Evolutionary conservation across 2,329 filamentous ascomycete genomes (phyloP).

Genomic region (Karstenula rhodostoma): DNA sequence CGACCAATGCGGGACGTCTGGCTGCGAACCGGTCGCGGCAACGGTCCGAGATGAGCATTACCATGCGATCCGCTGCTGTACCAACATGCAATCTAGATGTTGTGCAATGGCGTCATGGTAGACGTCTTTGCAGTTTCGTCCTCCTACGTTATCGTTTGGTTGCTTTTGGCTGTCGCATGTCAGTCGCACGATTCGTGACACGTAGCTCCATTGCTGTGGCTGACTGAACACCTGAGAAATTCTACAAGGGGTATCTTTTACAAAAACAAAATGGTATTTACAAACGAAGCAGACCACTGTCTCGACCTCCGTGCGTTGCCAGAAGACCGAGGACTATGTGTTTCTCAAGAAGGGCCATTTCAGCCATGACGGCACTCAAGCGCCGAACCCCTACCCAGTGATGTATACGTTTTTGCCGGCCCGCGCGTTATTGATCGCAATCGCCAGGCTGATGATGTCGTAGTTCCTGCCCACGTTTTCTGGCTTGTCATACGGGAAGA

Average conservation of each 20-base stretch:
- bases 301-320: not conserved
- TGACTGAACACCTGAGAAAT: not conserved
- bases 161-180: not conserved
- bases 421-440: slow-evolving; percentile 48
- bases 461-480: slow-evolving; percentile 30
- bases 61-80: not conserved
- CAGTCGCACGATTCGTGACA: not conserved
- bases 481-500: slow-evolving; percentile 41
- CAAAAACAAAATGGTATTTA: not conserved
- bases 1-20: not conserved
- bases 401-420: slow-evolving; percentile 41
- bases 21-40: not conserved
- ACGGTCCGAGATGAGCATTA: not conserved
- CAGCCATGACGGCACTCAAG: not conserved
- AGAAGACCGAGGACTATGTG: not conserved
- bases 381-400: slow-evolving; percentile 20
- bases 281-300: not conserved
- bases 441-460: slow-evolving; percentile 44
- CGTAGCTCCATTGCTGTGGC: not conserved
- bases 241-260: not conserved
- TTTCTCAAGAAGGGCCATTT: not conserved
- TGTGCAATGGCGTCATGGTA: not conserved
- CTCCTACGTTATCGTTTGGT: not conserved
- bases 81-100: not conserved
- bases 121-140: not conserved